These are phyloP conservation scores for Apiospora hydei DNA, from an alignment of 2,329 filamentous ascomycete species.

Conservation along the genomic window DNA sequence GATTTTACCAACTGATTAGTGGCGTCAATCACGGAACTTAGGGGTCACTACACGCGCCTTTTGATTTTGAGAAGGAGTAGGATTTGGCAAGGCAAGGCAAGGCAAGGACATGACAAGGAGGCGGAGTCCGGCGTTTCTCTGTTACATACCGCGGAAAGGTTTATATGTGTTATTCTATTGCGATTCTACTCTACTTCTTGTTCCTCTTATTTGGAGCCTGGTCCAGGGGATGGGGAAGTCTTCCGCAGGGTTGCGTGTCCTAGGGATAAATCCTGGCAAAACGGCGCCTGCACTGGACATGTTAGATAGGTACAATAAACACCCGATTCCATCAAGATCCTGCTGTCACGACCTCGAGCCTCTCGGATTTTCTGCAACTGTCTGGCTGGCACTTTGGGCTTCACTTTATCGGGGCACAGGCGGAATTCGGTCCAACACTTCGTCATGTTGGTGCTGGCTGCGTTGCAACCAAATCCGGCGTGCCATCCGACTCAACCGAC, in stretches of 20 bases:
- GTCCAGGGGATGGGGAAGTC: background rate
- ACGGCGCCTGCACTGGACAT: conserved; percentile 2
- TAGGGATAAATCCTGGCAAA: background rate
- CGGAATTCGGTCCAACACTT: background rate
- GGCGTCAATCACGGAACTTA: conserved; percentile 17
- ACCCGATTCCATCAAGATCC: background rate
- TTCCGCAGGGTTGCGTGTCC: background rate
- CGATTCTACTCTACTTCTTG: conserved; percentile 17
- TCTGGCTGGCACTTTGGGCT: background rate
- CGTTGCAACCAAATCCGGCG: conserved; percentile 9
- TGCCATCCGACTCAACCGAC: conserved; percentile 17
- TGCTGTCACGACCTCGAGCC: background rate
- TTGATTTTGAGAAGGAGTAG: conserved; percentile 16
- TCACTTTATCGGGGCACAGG: background rate
- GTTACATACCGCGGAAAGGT: conserved; percentile 13
- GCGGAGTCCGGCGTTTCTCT: conserved; percentile 8
- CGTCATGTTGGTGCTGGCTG: background rate
- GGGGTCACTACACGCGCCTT: background rate
- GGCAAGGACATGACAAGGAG: conserved; percentile 11
- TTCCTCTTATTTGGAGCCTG: conserved; percentile 15
- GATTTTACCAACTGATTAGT: conserved; percentile 13
- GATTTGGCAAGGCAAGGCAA: conserved; percentile 7
- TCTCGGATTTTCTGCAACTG: background rate
- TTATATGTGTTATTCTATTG: conserved; percentile 16
- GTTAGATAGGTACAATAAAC: conserved; percentile 13